Percentiles rank a stretch among this genome's conserved stretches.
phyloP scores from a whole-genome alignment of 768 basidiomycete species.

The Tricholoma sp. region DNA sequence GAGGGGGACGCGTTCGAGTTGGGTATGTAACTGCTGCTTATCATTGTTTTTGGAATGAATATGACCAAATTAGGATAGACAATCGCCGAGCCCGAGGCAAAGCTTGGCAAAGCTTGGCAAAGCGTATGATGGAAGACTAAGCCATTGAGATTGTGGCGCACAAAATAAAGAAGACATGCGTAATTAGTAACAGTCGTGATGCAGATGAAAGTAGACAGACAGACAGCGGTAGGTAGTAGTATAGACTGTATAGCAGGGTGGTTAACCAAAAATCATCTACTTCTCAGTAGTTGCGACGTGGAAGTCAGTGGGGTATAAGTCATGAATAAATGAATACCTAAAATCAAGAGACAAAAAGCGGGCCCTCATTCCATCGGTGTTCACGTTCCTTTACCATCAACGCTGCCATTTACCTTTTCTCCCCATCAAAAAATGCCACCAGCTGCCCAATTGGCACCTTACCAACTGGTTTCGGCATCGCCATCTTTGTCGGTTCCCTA shows the following conservation, averaged over 20 bases:
- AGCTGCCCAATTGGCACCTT: constrained; percentile 75
- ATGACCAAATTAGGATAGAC: too few species aligned
- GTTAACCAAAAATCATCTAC: too few species aligned
- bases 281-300: not conserved
- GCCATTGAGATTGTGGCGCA: too few species aligned
- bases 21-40: too few species aligned
- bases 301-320: not conserved
- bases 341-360: not conserved
- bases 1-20: too few species aligned
- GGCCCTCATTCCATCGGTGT: not conserved
- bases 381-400: too few species aligned
- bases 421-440: constrained; percentile 78
- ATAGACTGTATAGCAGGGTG: too few species aligned
- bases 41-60: too few species aligned
- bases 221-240: not conserved
- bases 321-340: not conserved
- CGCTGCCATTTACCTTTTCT: constrained; percentile 26
- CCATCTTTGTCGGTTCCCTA: constrained; percentile 40
- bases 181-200: not conserved
- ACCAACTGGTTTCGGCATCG: constrained; percentile 40
- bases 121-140: too few species aligned
- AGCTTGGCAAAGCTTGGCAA: too few species aligned
- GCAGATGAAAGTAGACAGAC: not conserved
- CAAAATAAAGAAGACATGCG: not conserved
- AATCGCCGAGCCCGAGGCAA: too few species aligned